phyloP scores from a whole-genome alignment of 345 rosid species.

The Populus simonii region DNA sequence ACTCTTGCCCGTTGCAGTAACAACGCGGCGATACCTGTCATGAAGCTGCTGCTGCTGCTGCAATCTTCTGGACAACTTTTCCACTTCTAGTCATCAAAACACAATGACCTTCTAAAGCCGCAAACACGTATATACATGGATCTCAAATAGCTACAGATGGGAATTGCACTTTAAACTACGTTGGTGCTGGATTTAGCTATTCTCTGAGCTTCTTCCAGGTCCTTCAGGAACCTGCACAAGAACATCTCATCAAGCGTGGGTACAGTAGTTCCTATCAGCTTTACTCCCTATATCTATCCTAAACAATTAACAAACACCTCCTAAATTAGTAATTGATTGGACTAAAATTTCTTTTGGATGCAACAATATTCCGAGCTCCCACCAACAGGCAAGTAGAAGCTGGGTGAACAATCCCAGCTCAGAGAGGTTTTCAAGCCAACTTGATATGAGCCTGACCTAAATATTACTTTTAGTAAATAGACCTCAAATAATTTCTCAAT shows the following conservation, averaged over 20 bases:
- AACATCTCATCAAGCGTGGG: background rate
- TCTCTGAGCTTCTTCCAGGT: constrained; percentile 82
- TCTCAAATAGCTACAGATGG: constrained; percentile 1
- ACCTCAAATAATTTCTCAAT: background rate
- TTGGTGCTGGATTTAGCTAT: constrained; percentile 52
- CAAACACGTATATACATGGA: constrained; percentile 19
- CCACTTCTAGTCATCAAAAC: background rate
- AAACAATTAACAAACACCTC: background rate
- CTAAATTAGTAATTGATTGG: background rate
- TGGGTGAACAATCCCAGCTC: background rate
- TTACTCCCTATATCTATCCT: background rate
- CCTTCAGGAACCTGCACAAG: constrained; percentile 66
- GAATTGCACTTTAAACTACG: constrained; percentile 38
- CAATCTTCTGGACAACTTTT: background rate
- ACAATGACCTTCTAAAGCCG: background rate
- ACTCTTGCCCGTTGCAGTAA: background rate
- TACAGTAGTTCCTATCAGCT: background rate
- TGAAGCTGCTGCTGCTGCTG: background rate
- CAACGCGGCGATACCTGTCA: background rate
- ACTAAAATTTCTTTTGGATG: background rate
- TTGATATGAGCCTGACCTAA: background rate
- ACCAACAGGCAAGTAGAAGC: background rate
- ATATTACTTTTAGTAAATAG: no score
- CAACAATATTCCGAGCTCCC: background rate
- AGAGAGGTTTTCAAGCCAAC: background rate